These are phyloP conservation scores for Brassica carinata DNA, from an alignment of 345 rosid species.

Conservation along the genomic window DNA sequence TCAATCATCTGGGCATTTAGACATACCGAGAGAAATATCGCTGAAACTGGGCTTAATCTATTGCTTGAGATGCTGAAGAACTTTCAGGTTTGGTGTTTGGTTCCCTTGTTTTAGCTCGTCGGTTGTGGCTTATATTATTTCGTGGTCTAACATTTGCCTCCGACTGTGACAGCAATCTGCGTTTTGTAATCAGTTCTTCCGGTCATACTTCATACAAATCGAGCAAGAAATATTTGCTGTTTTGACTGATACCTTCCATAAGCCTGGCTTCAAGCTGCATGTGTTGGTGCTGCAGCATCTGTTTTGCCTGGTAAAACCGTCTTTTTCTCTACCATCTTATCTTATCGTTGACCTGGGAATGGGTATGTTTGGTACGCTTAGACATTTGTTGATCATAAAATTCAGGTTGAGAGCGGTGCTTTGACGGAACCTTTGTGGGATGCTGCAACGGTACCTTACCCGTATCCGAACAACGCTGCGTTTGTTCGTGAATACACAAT, in stretches of 20 bases:
- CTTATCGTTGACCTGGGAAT: neutral
- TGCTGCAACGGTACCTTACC: constrained; percentile 66
- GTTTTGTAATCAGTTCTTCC: constrained; percentile 88
- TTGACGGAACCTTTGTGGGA: constrained; percentile 97
- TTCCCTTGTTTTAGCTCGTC: constrained; percentile 45
- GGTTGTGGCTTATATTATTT: constrained; percentile 27
- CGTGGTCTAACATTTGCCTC: constrained; percentile 15
- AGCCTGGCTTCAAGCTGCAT: constrained; percentile 99
- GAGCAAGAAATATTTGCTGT: constrained; percentile 99
- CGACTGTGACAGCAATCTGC: constrained; percentile 64
- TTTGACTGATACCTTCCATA: constrained; percentile 93
- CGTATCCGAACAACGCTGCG: constrained; percentile 70
- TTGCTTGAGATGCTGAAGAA: constrained; percentile 92
- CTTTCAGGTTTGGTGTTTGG: constrained; percentile 62
- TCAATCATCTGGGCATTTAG: constrained; percentile 99
- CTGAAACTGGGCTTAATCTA: constrained; percentile 94
- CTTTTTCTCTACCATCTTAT: neutral
- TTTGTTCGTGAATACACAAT: constrained; percentile 94
- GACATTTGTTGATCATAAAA: neutral
- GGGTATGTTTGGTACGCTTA: neutral
- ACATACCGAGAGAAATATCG: constrained; percentile 98
- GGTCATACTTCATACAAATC: constrained; percentile 43
- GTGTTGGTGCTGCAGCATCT: constrained; percentile 86
- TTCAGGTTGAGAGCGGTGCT: constrained; percentile 79
- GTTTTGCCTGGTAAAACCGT: constrained; percentile 71